Base-by-base conservation (phyloP, 176 grass and related monocot species). In the Puya raimondii region DNA sequence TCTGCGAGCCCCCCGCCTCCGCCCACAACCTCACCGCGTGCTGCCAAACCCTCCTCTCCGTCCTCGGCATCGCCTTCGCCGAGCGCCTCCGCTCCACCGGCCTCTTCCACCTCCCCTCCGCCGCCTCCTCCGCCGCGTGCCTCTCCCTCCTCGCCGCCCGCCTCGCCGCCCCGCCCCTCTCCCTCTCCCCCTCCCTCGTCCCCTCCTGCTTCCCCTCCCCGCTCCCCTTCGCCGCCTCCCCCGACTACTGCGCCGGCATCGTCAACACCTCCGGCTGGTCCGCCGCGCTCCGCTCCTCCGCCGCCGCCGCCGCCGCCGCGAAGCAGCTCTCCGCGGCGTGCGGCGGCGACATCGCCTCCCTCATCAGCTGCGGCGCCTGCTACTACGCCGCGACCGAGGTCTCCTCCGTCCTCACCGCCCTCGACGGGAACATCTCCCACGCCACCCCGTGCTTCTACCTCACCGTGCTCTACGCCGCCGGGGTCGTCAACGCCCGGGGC, bases 211-310 rank as follows among this genome's bases (percentile, higher is more conserved):
- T 89, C 70, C 74, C 81, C 16, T 59, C 29, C 11, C 64, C 53
- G 17, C 66, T 70, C 42, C 59, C 76, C 63, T 83, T 92, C 67
- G 71, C 72, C 76, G 85, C 88, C 66, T 77, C 76, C 79, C 48
- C 67, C 27, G 64, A 79, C 50, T 96, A 50, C 81, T 92, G 94
- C 65, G 89, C 81, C 47, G 94, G 89, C 0, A 82, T 97, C 74
- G 69, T 74, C 70, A 80, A 59, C 23, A 29, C 26, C 25, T 14
- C 23, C 54, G 68, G 80, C 52, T 85, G 83, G 83, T 21, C 26
- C 47, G 10, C 66, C 64, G 74, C 61, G 51, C 56, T 81, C 52
- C 64, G 71, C n/a, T 66, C 66, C 56, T 2, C 16, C 0, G 21
- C n/a, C 56, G 2, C 15, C 56, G 17, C 10, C 17, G 10, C 16